phyloP scores from a whole-genome alignment of 331 rosid genomes.

The Telfairia occidentalis region DNA sequence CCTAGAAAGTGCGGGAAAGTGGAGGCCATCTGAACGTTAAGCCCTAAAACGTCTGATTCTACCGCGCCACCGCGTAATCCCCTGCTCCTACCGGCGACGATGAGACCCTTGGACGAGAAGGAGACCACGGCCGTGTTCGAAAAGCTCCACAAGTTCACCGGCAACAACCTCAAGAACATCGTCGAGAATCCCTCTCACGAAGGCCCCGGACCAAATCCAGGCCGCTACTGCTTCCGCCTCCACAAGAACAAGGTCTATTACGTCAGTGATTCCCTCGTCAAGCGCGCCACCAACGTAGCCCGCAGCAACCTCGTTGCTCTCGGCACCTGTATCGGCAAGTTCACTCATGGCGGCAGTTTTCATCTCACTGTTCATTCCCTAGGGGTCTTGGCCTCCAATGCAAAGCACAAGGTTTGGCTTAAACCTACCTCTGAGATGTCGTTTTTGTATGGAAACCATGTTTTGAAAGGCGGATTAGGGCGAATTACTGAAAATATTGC shows the following conservation, averaged over 20 bases:
- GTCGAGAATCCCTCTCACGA: slow-evolving; percentile 82
- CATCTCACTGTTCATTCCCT: slow-evolving; percentile 67
- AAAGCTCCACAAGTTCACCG: slow-evolving; percentile 74
- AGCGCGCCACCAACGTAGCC: slow-evolving; percentile 74
- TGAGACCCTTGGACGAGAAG: slow-evolving; percentile 72
- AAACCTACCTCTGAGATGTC: slow-evolving; percentile 90
- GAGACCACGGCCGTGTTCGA: slow-evolving; percentile 77
- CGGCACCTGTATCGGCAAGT: slow-evolving; percentile 76
- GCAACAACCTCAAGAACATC: slow-evolving; percentile 77
- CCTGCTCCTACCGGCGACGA: slow-evolving; percentile 2
- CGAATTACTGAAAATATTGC: slow-evolving; percentile 68
- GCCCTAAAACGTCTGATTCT: neutral
- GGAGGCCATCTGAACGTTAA: neutral
- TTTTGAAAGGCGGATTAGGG: slow-evolving; percentile 74
- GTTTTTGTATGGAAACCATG: slow-evolving; percentile 80
- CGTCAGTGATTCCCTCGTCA: slow-evolving; percentile 65
- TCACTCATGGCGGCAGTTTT: slow-evolving; percentile 78
- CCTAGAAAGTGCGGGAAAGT: neutral
- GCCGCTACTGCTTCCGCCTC: slow-evolving; percentile 88
- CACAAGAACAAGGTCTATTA: slow-evolving; percentile 69
- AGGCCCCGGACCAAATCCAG: slow-evolving; percentile 59
- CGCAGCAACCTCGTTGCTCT: slow-evolving; percentile 52
- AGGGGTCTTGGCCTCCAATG: slow-evolving; percentile 50
- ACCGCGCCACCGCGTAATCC: neutral
- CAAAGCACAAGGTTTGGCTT: slow-evolving; percentile 95